phyloP scores from a whole-genome alignment of 176 grass and related monocot species.

The Musa beccarii region DNA sequence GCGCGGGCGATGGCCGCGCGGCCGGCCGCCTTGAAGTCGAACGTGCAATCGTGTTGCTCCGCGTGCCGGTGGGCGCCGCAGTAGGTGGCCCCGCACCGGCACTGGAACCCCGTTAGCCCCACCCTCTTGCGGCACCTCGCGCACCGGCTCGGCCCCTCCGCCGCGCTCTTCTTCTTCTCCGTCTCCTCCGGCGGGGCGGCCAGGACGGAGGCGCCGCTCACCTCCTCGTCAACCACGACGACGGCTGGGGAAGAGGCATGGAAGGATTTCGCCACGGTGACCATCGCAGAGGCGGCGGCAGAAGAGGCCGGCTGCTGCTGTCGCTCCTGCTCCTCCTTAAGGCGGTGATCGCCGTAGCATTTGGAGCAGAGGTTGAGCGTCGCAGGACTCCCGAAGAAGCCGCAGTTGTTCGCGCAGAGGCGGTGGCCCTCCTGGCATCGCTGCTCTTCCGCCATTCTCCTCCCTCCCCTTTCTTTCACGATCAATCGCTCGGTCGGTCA shows the following conservation, averaged over 20 bases:
- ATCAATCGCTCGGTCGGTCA: neutral
- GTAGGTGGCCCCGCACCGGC: slow-evolving; percentile 7
- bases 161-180: neutral
- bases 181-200: neutral
- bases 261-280: neutral
- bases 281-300: neutral
- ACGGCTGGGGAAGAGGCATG: neutral
- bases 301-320: neutral
- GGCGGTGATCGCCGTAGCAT: slow-evolving; percentile 3
- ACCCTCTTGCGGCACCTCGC: neutral
- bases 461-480: neutral
- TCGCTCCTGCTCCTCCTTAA: neutral
- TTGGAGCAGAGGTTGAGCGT: slow-evolving; percentile 9
- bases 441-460: slow-evolving; percentile 7
- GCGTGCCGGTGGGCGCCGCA: neutral
- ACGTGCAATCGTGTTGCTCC: neutral
- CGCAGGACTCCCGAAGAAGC: slow-evolving; percentile 8
- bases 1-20: neutral
- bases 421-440: neutral
- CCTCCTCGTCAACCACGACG: neutral
- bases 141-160: neutral
- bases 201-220: neutral
- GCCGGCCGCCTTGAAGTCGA: slow-evolving; percentile 9
- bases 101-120: neutral
- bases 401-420: slow-evolving; percentile 10